A percentile compares a stretch with the other conserved stretches of the same genome.
phyloP scores from a whole-genome alignment of 208 protist species.

The Crithidia bombi region DNA sequence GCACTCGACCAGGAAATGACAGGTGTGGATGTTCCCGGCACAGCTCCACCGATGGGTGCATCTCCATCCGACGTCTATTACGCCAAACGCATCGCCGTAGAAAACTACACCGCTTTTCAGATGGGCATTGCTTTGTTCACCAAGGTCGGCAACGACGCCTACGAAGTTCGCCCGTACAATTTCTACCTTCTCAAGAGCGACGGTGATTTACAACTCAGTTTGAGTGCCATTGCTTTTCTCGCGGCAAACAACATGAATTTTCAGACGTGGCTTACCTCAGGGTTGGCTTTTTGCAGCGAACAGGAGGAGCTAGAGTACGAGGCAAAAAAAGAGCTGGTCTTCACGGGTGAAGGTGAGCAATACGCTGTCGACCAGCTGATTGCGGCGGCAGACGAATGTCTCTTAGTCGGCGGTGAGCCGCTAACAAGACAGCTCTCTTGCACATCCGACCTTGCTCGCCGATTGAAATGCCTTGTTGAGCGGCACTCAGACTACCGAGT shows the following conservation, averaged over 20 bases:
- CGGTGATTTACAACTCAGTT: conserved; percentile 45
- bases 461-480: not conserved
- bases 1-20: conserved; percentile 88
- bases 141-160: conserved; percentile 26
- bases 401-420: not conserved
- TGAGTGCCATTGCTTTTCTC: conserved; percentile 53
- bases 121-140: conserved; percentile 78
- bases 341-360: conserved; percentile 7
- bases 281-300: conserved; percentile 53
- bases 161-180: conserved; percentile 81
- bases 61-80: conserved; percentile 49
- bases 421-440: conserved; percentile 13
- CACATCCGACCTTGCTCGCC: conserved; percentile 5
- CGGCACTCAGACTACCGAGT: conserved; percentile 15
- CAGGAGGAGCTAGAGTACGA: conserved; percentile 36
- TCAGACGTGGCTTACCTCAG: conserved; percentile 59
- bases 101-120: conserved; percentile 75
- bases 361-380: not conserved
- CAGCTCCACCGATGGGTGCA: conserved; percentile 22
- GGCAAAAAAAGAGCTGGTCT: not conserved
- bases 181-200: conserved; percentile 62
- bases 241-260: conserved; percentile 60
- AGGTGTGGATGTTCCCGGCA: conserved; percentile 46
- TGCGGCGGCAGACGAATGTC: conserved; percentile 3
- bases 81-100: conserved; percentile 42